Evolutionary conservation across 495 filamentous ascomycete genomes (phyloP).

Genomic region (Aspergillus ellipticus): DNA sequence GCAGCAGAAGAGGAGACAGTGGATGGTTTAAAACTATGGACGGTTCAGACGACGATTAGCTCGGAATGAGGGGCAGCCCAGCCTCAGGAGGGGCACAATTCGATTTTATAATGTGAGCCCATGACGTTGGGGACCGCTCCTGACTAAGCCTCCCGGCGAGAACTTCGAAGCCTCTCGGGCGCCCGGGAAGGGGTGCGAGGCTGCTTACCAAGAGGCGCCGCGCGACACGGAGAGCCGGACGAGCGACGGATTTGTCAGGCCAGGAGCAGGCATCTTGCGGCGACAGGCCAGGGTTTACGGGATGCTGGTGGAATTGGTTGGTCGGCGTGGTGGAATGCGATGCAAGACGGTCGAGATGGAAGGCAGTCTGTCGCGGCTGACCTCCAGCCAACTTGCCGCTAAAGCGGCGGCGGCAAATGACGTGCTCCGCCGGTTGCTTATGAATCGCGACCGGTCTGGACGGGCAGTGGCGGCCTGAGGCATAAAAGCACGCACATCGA

Average conservation of each 20-base stretch:
- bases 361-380: not conserved
- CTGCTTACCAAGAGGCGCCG: constrained; percentile 18
- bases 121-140: constrained; percentile 18
- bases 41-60: constrained; percentile 17
- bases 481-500: not conserved
- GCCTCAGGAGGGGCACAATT: constrained; percentile 21
- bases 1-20: constrained; percentile 13
- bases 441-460: constrained; percentile 25
- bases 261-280: constrained; percentile 14
- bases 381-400: not conserved
- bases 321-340: constrained; percentile 1
- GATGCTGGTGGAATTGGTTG: constrained; percentile 7
- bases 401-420: constrained; percentile 22
- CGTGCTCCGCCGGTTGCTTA: constrained; percentile 26
- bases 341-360: not conserved
- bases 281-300: not conserved
- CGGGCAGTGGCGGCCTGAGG: constrained; percentile 3
- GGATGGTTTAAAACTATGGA: constrained; percentile 21
- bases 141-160: constrained; percentile 12
- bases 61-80: constrained; percentile 16
- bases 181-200: not conserved
- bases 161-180: constrained; percentile 7
- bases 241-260: constrained; percentile 18
- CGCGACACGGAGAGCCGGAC: constrained; percentile 9
- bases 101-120: constrained; percentile 15